A percentile compares a stretch with the other conserved stretches of the same genome.
Conservation (phyloP, 805 yeast genomes). For the Candida qinlingensis region DNA sequence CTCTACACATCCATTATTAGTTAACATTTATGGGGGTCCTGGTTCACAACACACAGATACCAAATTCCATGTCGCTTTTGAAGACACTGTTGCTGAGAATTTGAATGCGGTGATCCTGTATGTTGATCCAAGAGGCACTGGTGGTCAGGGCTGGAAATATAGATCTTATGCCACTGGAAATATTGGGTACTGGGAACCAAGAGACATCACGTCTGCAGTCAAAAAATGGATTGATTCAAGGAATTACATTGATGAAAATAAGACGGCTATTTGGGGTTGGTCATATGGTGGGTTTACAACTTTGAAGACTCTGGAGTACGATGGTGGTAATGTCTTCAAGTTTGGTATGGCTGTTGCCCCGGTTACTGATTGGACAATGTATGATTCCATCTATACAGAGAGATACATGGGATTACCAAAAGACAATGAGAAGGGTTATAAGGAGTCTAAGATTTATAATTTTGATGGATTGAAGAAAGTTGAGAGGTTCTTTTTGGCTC, state of each 20-base stretch:
- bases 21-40: constrained; percentile 76
- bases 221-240: constrained; percentile 41
- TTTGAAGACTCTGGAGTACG: constrained; percentile 66
- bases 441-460: constrained; percentile 38
- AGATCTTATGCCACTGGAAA: constrained; percentile 49
- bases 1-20: constrained; percentile 56
- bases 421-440: constrained; percentile 45
- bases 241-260: constrained; percentile 42
- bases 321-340: constrained; percentile 55
- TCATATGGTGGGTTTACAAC: constrained; percentile 81
- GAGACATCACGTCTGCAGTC: constrained; percentile 53
- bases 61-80: constrained; percentile 45
- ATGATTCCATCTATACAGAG: constrained; percentile 78
- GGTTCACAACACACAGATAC: constrained; percentile 59
- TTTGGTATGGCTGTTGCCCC: constrained; percentile 85
- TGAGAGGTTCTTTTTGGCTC: constrained; percentile 60
- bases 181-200: constrained; percentile 74
- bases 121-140: constrained; percentile 80
- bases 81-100: constrained; percentile 51
- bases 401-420: constrained; percentile 60
- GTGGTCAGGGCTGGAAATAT: constrained; percentile 69
- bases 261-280: constrained; percentile 83
- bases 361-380: constrained; percentile 71
- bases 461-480: constrained; percentile 40
- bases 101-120: constrained; percentile 57